These are phyloP conservation scores for Anisodus acutangulus DNA, from an alignment of 257 asterid genomes.

Conservation along the genomic window DNA sequence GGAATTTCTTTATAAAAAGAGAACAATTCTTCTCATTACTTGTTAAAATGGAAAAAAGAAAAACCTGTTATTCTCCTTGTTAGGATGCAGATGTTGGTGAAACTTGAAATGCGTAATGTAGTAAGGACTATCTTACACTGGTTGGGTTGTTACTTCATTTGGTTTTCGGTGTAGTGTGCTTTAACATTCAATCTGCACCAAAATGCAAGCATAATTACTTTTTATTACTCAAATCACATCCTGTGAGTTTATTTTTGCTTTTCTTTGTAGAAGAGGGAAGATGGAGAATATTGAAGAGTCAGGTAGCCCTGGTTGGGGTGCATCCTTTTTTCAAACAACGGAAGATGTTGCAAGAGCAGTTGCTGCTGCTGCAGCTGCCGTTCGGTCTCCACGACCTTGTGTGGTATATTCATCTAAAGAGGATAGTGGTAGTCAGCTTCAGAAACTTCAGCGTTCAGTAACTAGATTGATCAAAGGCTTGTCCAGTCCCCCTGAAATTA, in stretches of 20 bases:
- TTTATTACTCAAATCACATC: neutral
- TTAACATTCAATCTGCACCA: neutral
- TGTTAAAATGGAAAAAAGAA: too few species aligned
- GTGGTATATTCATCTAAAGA: conserved; percentile 88
- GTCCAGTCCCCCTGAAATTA: conserved; percentile 79
- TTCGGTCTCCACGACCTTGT: conserved; percentile 83
- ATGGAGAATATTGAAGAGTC: conserved; percentile 85
- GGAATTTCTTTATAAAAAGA: neutral
- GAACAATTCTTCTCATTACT: neutral
- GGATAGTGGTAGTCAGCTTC: conserved; percentile 77
- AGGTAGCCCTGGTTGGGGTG: conserved; percentile 88
- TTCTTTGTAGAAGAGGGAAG: conserved; percentile 43
- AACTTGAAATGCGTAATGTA: neutral
- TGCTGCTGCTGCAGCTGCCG: conserved; percentile 94
- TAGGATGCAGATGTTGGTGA: neutral
- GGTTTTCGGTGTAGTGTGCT: neutral
- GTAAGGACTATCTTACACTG: neutral
- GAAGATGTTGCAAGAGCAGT: conserved; percentile 98
- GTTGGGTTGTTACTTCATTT: neutral
- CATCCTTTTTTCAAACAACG: conserved; percentile 83
- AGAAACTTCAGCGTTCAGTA: conserved; percentile 81
- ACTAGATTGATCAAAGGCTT: conserved; percentile 85
- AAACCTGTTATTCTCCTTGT: neutral
- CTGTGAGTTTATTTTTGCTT: conserved; percentile 28
- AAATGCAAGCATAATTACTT: neutral